Evolutionary conservation across 106 monocot species (phyloP).

Genomic region (Dioscorea alata): DNA sequence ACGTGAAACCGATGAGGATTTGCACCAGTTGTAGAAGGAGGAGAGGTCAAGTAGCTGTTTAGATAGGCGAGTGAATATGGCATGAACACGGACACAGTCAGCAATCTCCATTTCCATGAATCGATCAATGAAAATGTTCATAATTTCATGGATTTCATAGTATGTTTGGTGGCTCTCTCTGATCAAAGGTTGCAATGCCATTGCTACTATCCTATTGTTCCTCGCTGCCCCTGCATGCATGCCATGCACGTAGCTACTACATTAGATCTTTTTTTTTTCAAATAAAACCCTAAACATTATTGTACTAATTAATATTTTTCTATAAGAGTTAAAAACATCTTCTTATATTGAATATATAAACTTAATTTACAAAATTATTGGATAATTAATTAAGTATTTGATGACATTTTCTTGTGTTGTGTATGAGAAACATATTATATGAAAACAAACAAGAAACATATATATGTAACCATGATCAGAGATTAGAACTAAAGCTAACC

Average conservation of each 20-base stretch:
- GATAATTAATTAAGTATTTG: too few species aligned
- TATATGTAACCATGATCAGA: neutral
- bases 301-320: too few species aligned
- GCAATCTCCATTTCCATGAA: conserved; percentile 66
- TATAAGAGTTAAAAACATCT: too few species aligned
- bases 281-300: too few species aligned
- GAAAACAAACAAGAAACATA: too few species aligned
- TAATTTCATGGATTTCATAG: conserved; percentile 54
- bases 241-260: too few species aligned
- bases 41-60: conserved; percentile 83
- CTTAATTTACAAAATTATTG: too few species aligned
- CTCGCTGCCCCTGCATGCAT: conserved; percentile 51
- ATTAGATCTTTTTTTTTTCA: too few species aligned
- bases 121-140: conserved; percentile 56
- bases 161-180: conserved; percentile 91
- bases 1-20: conserved; percentile 44
- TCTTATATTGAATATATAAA: too few species aligned
- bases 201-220: conserved; percentile 60
- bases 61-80: conserved; percentile 57
- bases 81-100: conserved; percentile 50
- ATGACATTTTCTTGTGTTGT: too few species aligned
- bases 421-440: too few species aligned
- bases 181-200: conserved; percentile 70
- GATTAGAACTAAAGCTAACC: conserved; percentile 16
- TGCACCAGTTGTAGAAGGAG: conserved; percentile 56